phyloP scores from a whole-genome alignment of 768 basidiomycete species.

The Kwoniella heveanensis region DNA sequence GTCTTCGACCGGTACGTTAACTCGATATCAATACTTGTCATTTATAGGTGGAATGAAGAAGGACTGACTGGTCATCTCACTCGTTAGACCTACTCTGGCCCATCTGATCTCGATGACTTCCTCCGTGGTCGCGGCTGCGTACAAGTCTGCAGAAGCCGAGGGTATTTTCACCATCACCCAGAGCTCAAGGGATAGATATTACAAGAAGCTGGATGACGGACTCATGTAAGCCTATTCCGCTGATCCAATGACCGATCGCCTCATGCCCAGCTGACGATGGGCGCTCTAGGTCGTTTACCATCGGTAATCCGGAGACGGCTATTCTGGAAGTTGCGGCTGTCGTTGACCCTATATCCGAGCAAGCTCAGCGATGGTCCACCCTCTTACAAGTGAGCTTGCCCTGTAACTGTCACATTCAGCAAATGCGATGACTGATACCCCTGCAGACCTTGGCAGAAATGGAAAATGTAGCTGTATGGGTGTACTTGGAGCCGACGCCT shows the following conservation, averaged over 20 bases:
- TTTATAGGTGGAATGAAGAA: background rate
- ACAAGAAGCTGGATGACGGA: slow-evolving; percentile 64
- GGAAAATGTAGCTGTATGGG: slow-evolving; percentile 61
- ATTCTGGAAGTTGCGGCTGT: slow-evolving; percentile 71
- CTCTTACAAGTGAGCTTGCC: slow-evolving; percentile 67
- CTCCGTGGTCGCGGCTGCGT: slow-evolving; percentile 71
- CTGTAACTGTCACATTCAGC: too few species aligned
- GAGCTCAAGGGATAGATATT: slow-evolving; percentile 65
- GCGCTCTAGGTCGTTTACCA: slow-evolving; percentile 64
- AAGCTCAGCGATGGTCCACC: slow-evolving; percentile 82
- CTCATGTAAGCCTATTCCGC: slow-evolving; percentile 64
- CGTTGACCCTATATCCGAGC: slow-evolving; percentile 81
- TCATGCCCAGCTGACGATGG: background rate
- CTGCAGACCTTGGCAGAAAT: slow-evolving; percentile 48
- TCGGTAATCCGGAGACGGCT: slow-evolving; percentile 70
- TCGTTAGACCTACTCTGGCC: slow-evolving; percentile 62
- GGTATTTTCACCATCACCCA: slow-evolving; percentile 72
- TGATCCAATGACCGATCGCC: background rate
- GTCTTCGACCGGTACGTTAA: slow-evolving; percentile 59
- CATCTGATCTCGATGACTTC: slow-evolving; percentile 68
- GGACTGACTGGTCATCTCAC: background rate
- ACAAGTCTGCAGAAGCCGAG: slow-evolving; percentile 55
- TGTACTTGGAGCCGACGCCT: slow-evolving; percentile 74
- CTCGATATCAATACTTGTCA: background rate
- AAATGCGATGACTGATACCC: background rate